A percentile compares a stretch with the other conserved stretches of the same genome.
Evolutionary conservation across 2,329 filamentous ascomycete genomes (phyloP).

Genomic region (Bimuria novae-zelandiae): DNA sequence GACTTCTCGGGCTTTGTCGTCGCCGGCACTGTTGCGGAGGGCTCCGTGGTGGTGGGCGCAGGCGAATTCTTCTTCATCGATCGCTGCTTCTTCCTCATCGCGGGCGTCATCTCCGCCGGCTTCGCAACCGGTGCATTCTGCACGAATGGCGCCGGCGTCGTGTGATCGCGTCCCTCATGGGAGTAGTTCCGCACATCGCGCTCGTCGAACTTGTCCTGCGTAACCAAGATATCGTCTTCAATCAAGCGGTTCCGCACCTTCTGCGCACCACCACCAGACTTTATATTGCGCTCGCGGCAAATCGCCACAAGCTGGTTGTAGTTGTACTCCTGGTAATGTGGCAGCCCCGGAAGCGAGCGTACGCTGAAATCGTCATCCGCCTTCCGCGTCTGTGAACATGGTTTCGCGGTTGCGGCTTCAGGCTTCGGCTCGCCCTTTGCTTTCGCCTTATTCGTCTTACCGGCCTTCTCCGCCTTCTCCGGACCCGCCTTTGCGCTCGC

Average conservation of each 20-base stretch:
- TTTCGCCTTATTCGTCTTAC: neutral
- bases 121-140: constrained; percentile 1
- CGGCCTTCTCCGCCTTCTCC: neutral
- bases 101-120: neutral
- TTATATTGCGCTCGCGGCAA: constrained; percentile 21
- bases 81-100: neutral
- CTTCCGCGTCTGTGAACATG: neutral
- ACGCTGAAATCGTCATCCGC: neutral
- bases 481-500: neutral
- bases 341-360: constrained; percentile 3
- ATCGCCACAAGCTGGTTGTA: constrained; percentile 24
- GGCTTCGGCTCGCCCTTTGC: no score
- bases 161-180: neutral
- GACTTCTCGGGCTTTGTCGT: neutral
- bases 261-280: constrained; percentile 13
- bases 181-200: constrained; percentile 9
- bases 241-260: constrained; percentile 22
- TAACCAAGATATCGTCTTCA: constrained; percentile 23
- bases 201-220: constrained; percentile 1
- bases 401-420: neutral
- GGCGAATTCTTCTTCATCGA: neutral
- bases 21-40: neutral
- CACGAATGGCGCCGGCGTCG: constrained; percentile 1
- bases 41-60: neutral
- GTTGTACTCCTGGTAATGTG: constrained; percentile 15